Base-by-base conservation (phyloP, 208 protist species). In the Leishmania tropica region DNA sequence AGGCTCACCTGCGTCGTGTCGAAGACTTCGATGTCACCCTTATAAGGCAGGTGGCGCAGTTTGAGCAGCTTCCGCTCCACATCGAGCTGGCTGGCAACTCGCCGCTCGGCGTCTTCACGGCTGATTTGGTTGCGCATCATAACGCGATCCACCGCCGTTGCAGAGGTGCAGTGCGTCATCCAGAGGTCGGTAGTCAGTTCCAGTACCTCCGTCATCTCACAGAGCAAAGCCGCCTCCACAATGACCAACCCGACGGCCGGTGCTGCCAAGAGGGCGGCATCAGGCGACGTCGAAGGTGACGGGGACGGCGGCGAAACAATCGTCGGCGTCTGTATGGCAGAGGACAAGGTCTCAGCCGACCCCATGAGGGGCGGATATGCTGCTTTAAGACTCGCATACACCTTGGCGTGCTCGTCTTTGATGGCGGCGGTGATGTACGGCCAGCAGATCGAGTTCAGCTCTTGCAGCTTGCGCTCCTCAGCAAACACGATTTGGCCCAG, bases 201-300 rank as follows among this genome's bases (percentile, higher is more conserved):
- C 62, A 86, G 65, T 64, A 80, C 77, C 45, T 73, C 78, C 3
- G 72, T 35, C 78, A 91, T 89, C 48, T 96, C 88, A 64, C 92
- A 85, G n/a, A 96, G 87, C 75, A 95, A 84, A 21, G 91, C 93
- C 0, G 93, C 93, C 72, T 96, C 90, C 0, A 96, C n/a, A 24
- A 96, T 81, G 47, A 96, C 75, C 11, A 96, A 78, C 47, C 83
- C 80, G 0, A 86, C 81, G 15, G 56, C 78, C 56, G 72, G 51
- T 40, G 58, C 76, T 37, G 60, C 21, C 21, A 75, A 28, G 13
- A 37, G 19, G 8, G 48, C 45, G 19, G 54, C 45, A 60, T 24
- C 54, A 62, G 77, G 1, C 31, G 24, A 15, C 8, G 28, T 56
- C 19, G 76, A 17, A 19, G 40, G 87, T 76, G 17, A 74, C 62